Evolutionary conservation across 257 asterid genomes (phyloP).

Genomic region (Solanum sparsipilum): DNA sequence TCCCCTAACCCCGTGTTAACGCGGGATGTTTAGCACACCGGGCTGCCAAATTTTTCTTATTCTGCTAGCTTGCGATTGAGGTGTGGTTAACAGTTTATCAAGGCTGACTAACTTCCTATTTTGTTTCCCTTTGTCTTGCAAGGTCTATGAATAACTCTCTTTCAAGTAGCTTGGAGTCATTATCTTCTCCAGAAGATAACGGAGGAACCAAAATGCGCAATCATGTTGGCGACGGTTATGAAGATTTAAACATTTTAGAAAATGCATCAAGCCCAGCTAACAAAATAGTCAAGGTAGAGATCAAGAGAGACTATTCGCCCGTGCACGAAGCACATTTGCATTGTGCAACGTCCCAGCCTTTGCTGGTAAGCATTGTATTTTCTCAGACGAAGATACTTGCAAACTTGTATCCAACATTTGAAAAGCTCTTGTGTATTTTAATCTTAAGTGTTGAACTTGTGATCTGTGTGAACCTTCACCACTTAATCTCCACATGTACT

Average conservation of each 20-base stretch:
- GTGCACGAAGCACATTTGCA: constrained; percentile 17
- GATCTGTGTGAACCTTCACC: neutral
- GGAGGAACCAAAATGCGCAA: constrained; percentile 17
- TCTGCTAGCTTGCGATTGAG: neutral
- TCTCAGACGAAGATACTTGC: neutral
- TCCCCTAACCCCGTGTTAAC: neutral
- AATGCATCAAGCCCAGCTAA: constrained; percentile 14
- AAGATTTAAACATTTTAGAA: constrained; percentile 18
- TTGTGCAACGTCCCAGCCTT: constrained; percentile 26
- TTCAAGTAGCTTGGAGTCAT: constrained; percentile 15
- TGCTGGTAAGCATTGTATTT: constrained; percentile 37
- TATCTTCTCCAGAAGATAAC: constrained; percentile 27
- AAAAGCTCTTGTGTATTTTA: neutral
- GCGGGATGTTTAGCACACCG: neutral
- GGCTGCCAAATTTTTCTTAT: neutral
- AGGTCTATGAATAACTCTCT: constrained; percentile 37
- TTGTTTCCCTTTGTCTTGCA: constrained; percentile 14
- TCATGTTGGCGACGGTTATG: constrained; percentile 24
- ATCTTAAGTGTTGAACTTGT: neutral
- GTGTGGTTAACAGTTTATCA: constrained; percentile 3
- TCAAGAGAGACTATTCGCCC: constrained; percentile 24
- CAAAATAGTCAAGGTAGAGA: constrained; percentile 17
- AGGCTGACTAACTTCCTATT: constrained; percentile 6
- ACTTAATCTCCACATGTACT: neutral
- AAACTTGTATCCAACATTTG: neutral